These are phyloP conservation scores for Lithohypha guttulata DNA, from an alignment of 2,329 filamentous ascomycete genomes.

Conservation along the genomic window DNA sequence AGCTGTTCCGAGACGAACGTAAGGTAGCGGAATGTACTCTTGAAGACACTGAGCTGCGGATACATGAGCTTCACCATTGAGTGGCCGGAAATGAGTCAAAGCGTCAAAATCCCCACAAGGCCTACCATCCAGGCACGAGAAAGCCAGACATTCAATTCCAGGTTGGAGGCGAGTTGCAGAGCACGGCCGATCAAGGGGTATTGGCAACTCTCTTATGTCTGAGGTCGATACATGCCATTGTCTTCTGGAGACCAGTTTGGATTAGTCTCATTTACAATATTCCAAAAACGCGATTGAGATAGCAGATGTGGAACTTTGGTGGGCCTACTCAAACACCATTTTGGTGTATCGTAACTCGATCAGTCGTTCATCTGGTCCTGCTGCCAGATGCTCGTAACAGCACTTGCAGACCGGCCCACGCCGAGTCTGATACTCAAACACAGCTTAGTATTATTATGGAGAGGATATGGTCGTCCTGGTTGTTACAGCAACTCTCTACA, in stretches of 20 bases:
- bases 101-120: slow-evolving; percentile 1
- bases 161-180: slow-evolving; percentile 1
- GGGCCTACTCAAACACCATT: not conserved
- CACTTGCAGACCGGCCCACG: no score
- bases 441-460: not conserved
- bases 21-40: slow-evolving; percentile 14
- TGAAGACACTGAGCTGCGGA: no score
- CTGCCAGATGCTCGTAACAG: no score
- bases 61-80: slow-evolving; percentile 10
- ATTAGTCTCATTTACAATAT: slow-evolving; percentile 1
- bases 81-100: slow-evolving; percentile 14
- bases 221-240: not conserved
- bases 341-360: not conserved
- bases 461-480: no score
- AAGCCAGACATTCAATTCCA: slow-evolving; percentile 10
- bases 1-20: no score
- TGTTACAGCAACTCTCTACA: not conserved
- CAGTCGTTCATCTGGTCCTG: not conserved
- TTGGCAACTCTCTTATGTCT: not conserved
- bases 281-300: not conserved
- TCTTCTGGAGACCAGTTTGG: slow-evolving; percentile 3
- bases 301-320: not conserved
- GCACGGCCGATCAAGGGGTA: slow-evolving; percentile 9
- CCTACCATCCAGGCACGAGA: slow-evolving; percentile 13
- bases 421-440: no score